Evolutionary conservation across 768 basidiomycete species (phyloP), one percentile per base, ranked within the genome.

Genomic region (Lentinus brumalis): DNA sequence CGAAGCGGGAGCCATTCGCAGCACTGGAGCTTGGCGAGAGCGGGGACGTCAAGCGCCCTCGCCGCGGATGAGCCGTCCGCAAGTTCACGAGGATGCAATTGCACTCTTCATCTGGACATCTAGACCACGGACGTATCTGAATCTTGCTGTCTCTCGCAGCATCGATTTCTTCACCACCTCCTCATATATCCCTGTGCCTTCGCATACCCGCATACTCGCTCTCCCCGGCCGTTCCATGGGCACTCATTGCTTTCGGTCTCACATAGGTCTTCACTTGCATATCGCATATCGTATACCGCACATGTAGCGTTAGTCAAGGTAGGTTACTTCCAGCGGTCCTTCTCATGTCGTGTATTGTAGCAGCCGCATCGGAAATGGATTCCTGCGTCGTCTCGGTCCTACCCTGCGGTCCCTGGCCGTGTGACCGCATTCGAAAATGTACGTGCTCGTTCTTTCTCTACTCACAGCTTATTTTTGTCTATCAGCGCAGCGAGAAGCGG

Each of bases 31-130:
- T 62, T 10, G 42, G 58, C 15, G 66, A 64, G 15, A 58, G 58
- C n/a, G 63, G 66, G 26, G 53, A 46, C 38, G 55, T 64, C 16
- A 67, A 67, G 46, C 66, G 66, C 7, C 32, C 50, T 7, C 45
- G 63, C 29, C 59, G 66, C 5, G 60, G 53, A 59, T 35, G 38
- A 53, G 15, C 14, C 6, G 50, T 26, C 21, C 21, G 21, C 21
- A 26, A 26, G 4, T 46, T 18, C 6, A n/a, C 18, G 14, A 44
- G 14, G 42, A 44, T 15, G 42, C 35, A 35, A 35, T 35, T 35
- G 35, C 35, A 35, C 7, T 35, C 35, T 6, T 11, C 35, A 35
- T 11, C 11, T 11, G 35, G 35, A 35, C 35, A 7, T 35, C 35
- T 26, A 26, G 35, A 35, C 7, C 35, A 35, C 3, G 35, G 35